Conservation (phyloP, 2,329 filamentous ascomycete genomes). For the Fusarium nisikadoi region DNA sequence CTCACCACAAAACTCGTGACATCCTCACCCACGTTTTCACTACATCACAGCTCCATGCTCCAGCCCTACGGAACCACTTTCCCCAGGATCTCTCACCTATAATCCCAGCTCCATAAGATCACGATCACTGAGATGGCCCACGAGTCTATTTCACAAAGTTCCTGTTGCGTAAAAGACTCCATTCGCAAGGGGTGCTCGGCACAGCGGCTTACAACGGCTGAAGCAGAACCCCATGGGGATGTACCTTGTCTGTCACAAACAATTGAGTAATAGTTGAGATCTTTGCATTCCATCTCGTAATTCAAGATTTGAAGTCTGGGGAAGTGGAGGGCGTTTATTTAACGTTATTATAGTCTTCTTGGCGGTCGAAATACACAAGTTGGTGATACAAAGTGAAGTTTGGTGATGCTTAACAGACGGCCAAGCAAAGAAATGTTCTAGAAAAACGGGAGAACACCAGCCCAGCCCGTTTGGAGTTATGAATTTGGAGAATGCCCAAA, state of each 20-base stretch:
- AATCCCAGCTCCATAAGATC: background rate
- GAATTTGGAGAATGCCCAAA: constrained; percentile 4
- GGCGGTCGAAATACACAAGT: background rate
- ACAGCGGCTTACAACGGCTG: constrained; percentile 28
- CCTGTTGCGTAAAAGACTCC: background rate
- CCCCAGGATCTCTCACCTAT: constrained; percentile 6
- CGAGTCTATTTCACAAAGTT: constrained; percentile 14
- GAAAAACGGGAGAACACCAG: constrained; percentile 6
- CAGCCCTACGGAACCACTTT: constrained; percentile 14
- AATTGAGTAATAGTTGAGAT: constrained; percentile 32
- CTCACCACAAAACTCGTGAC: background rate
- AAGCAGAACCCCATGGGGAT: constrained; percentile 25
- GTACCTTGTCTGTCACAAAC: constrained; percentile 17
- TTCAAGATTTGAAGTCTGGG: constrained; percentile 23
- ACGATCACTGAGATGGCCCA: constrained; percentile 12
- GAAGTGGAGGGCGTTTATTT: constrained; percentile 18
- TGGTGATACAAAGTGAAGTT: background rate
- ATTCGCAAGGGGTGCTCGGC: constrained; percentile 4
- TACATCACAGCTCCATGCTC: background rate
- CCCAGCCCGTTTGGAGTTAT: background rate
- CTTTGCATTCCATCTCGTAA: constrained; percentile 26
- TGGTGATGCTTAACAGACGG: background rate
- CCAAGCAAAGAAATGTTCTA: constrained; percentile 12
- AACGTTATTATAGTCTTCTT: constrained; percentile 1
- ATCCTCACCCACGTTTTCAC: background rate